phyloP scores from a whole-genome alignment of 495 filamentous ascomycete genomes.

The Annulohypoxylon bovei region DNA sequence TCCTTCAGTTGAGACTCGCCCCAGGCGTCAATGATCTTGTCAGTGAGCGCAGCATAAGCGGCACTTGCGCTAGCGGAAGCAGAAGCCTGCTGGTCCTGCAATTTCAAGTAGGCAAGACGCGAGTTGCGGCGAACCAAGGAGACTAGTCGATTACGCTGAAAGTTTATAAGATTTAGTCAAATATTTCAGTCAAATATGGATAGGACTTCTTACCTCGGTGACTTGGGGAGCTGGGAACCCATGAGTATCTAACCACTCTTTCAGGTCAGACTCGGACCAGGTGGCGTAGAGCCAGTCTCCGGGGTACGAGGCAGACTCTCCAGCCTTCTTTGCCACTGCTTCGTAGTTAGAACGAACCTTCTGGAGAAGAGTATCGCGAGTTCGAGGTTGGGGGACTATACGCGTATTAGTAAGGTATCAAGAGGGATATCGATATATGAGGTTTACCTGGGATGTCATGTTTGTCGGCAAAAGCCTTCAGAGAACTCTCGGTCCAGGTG shows the following conservation, averaged over 20 bases:
- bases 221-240: constrained; percentile 91
- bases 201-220: constrained; percentile 57
- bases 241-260: constrained; percentile 87
- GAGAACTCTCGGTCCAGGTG: constrained; percentile 73
- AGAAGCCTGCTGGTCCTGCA: constrained; percentile 67
- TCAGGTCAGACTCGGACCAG: constrained; percentile 72
- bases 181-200: not conserved
- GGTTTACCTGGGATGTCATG: constrained; percentile 76
- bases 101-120: constrained; percentile 74
- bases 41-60: constrained; percentile 76
- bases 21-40: constrained; percentile 90
- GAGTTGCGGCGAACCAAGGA: constrained; percentile 91
- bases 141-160: constrained; percentile 82
- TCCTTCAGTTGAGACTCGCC: constrained; percentile 87
- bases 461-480: constrained; percentile 92
- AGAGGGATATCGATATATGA: not conserved
- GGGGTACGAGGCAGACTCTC: constrained; percentile 83
- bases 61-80: constrained; percentile 72
- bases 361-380: constrained; percentile 81
- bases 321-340: constrained; percentile 79
- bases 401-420: not conserved
- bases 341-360: constrained; percentile 85
- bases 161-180: not conserved
- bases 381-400: constrained; percentile 78
- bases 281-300: constrained; percentile 95